Evolutionary conservation across 768 basidiomycete species (phyloP).

Genomic region (Tricholoma terreum): DNA sequence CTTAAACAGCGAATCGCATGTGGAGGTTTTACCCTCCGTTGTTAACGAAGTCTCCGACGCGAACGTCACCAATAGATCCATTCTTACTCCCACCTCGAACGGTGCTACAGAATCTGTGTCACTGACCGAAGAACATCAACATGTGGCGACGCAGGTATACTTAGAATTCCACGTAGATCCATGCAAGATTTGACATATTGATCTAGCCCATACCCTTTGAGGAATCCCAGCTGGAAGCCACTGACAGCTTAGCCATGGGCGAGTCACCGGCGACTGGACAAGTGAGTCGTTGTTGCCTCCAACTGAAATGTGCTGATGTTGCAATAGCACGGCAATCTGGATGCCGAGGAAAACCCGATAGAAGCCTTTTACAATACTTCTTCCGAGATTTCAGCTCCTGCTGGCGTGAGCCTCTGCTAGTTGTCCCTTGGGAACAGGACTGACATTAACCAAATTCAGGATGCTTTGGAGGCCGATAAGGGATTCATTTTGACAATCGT

Average conservation of each 20-base stretch:
- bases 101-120: background rate
- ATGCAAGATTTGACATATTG: background rate
- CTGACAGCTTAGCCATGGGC: background rate
- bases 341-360: background rate
- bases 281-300: background rate
- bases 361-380: background rate
- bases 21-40: background rate
- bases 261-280: background rate
- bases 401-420: conserved; percentile 4
- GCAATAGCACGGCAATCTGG: conserved; percentile 5
- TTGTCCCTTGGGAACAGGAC: background rate
- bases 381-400: background rate
- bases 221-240: background rate
- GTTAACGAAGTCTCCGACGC: conserved; percentile 3
- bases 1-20: background rate
- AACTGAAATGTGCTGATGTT: background rate
- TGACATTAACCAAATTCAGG: conserved; percentile 1
- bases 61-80: background rate
- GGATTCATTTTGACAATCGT: background rate
- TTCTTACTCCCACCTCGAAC: too few relatives aligned
- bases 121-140: background rate
- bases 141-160: background rate
- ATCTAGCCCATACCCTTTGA: background rate
- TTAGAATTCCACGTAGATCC: background rate
- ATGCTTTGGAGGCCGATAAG: background rate